Evolutionary conservation across 148 eudicot genomes (phyloP).

Genomic region (Mesembryanthemum crystallinum): DNA sequence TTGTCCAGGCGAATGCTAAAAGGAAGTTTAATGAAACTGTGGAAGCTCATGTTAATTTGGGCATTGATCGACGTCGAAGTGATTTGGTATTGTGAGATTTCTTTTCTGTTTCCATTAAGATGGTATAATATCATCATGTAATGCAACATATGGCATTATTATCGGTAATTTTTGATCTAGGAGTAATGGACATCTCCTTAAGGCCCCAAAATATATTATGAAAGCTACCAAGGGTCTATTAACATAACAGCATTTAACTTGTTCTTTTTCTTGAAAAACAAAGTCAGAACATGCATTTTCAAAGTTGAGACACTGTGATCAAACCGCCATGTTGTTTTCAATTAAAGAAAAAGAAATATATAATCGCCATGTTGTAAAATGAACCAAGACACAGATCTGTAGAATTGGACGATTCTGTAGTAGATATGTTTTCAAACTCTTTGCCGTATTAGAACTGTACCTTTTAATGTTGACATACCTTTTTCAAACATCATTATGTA

Average conservation of each 20-base stretch:
- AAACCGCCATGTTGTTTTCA: too few species aligned
- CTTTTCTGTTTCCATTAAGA: constrained; percentile 14
- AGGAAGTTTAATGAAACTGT: constrained; percentile 74
- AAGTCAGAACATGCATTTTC: background rate
- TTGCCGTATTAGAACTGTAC: too few species aligned
- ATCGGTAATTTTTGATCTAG: background rate
- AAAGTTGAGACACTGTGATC: background rate
- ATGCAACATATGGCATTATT: background rate
- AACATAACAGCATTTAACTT: too few species aligned
- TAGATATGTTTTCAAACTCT: too few species aligned
- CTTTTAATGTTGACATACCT: too few species aligned
- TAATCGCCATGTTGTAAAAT: background rate
- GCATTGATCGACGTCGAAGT: constrained; percentile 78
- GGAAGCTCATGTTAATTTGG: constrained; percentile 92
- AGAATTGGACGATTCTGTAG: too few species aligned
- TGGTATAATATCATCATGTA: background rate
- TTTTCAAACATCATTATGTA: background rate
- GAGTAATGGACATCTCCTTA: background rate
- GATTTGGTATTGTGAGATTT: constrained; percentile 60
- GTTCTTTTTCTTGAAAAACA: too few species aligned
- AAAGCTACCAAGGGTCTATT: background rate
- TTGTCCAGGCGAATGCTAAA: constrained; percentile 74
- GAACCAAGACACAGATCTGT: background rate
- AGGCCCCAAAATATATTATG: background rate
- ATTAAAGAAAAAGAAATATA: too few species aligned